phyloP scores from a whole-genome alignment of 2,329 filamentous ascomycete genomes.

The Gyromitra esculenta region DNA sequence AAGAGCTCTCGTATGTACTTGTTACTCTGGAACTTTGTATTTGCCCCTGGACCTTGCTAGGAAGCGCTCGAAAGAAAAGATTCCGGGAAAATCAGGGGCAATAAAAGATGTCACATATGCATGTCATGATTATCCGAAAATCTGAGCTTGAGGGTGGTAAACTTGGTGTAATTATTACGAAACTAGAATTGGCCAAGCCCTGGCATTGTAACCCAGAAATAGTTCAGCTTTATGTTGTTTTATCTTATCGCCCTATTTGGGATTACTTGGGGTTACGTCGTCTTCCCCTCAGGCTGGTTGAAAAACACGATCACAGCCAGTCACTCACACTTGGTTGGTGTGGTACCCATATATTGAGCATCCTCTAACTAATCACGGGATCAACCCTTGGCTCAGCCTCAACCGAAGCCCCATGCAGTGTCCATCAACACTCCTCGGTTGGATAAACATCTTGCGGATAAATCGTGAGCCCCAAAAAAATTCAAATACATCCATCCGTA shows the following conservation, averaged over 20 bases:
- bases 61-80: neutral
- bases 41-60: conserved; percentile 4
- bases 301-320: conserved; percentile 16
- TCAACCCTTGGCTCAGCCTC: conserved; percentile 29
- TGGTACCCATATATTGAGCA: conserved; percentile 29
- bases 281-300: neutral
- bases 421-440: conserved; percentile 34
- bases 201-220: neutral
- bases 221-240: neutral
- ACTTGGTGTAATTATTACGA: neutral
- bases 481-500: neutral
- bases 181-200: neutral
- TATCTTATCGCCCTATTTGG: conserved; percentile 8
- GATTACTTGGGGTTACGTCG: neutral
- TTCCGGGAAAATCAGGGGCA: conserved; percentile 7
- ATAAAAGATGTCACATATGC: conserved; percentile 11
- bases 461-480: neutral
- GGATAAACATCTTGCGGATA: conserved; percentile 28
- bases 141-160: conserved; percentile 13
- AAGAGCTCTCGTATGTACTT: neutral
- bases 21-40: conserved; percentile 5
- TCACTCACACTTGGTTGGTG: conserved; percentile 18
- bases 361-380: conserved; percentile 20
- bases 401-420: conserved; percentile 24
- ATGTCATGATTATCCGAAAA: conserved; percentile 15